Percentiles rank a stretch among this genome's conserved stretches.
Evolutionary conservation across 192 early-diverging fungal genomes (phyloP).

Genomic region (Backusella westeae): DNA sequence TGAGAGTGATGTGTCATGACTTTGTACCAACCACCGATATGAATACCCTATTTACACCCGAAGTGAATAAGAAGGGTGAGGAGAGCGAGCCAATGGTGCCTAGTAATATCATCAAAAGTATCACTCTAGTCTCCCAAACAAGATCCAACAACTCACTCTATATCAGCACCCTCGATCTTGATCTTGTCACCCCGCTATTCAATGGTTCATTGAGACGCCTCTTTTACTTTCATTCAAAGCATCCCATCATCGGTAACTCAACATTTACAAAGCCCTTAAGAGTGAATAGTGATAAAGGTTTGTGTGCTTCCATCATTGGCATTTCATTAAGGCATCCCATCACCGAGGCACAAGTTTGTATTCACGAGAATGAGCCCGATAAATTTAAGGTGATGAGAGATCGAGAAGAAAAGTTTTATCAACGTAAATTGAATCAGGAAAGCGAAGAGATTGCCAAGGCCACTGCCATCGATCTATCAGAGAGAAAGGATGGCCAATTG

Average conservation of each 20-base stretch:
- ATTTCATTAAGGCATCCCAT: slow-evolving; percentile 45
- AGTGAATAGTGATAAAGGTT: slow-evolving; percentile 59
- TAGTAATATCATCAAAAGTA: slow-evolving; percentile 10
- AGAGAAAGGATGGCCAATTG: slow-evolving; percentile 29
- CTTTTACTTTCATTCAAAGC: slow-evolving; percentile 35
- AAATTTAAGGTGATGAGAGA: slow-evolving; percentile 56
- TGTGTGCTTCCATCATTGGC: slow-evolving; percentile 41
- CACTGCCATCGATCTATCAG: slow-evolving; percentile 16
- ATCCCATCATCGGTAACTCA: slow-evolving; percentile 59
- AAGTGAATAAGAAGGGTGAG: slow-evolving; percentile 3
- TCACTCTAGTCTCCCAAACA: slow-evolving; percentile 25
- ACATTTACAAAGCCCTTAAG: slow-evolving; percentile 49
- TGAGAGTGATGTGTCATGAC: slow-evolving; percentile 39
- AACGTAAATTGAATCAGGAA: slow-evolving; percentile 35
- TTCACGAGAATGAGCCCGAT: slow-evolving; percentile 40
- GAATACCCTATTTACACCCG: neutral
- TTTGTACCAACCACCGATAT: slow-evolving; percentile 27
- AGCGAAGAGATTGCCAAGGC: slow-evolving; percentile 43
- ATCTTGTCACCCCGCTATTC: slow-evolving; percentile 24
- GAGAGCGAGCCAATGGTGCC: neutral
- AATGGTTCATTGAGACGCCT: slow-evolving; percentile 52
- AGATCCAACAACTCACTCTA: slow-evolving; percentile 38
- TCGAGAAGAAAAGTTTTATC: slow-evolving; percentile 56
- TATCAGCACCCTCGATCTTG: slow-evolving; percentile 35
- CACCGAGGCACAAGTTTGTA: slow-evolving; percentile 6